Percentiles rank a stretch among this genome's conserved stretches.
Conservation (phyloP, 306 rosid species). For the Amphicarpaea edgeworthii region DNA sequence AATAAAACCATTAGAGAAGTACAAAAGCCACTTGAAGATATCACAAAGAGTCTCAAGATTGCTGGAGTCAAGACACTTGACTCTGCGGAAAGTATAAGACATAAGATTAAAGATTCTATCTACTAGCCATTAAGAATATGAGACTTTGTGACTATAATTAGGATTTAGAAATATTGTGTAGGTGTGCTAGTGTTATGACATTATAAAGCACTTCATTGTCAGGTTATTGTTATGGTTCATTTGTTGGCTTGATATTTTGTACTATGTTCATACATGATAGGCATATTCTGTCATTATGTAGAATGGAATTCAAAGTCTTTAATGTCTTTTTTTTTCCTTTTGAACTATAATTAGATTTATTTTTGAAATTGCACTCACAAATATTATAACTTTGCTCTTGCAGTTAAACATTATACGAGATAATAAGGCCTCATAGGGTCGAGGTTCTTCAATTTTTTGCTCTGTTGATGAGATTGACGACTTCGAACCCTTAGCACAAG, state of each 20-base stretch:
- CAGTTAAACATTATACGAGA: not conserved
- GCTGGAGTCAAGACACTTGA: constrained; percentile 92
- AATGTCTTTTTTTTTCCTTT: too few relatives aligned
- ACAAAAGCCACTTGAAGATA: constrained; percentile 96
- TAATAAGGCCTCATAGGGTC: constrained; percentile 6
- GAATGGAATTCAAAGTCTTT: too few relatives aligned
- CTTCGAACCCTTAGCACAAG: not conserved
- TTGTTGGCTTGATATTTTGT: constrained; percentile 28
- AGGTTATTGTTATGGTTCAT: constrained; percentile 13
- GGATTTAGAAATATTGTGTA: not conserved
- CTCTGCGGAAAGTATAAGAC: constrained; percentile 87
- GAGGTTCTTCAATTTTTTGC: constrained; percentile 6
- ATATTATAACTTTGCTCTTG: not conserved
- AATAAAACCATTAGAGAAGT: constrained; percentile 96
- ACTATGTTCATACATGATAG: not conserved
- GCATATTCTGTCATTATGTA: constrained; percentile 4
- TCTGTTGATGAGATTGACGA: constrained; percentile 30
- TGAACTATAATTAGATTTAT: not conserved
- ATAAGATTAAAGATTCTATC: constrained; percentile 26
- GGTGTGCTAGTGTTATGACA: constrained; percentile 9
- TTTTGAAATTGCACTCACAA: constrained; percentile 6
- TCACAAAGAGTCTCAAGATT: constrained; percentile 86
- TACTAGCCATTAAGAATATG: constrained; percentile 16
- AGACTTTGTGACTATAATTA: constrained; percentile 18
- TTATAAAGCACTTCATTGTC: not conserved